A percentile compares a stretch with the other conserved stretches of the same genome.
phyloP scores from a whole-genome alignment of 495 filamentous ascomycete species.

The Hyaloscypha bicolor region DNA sequence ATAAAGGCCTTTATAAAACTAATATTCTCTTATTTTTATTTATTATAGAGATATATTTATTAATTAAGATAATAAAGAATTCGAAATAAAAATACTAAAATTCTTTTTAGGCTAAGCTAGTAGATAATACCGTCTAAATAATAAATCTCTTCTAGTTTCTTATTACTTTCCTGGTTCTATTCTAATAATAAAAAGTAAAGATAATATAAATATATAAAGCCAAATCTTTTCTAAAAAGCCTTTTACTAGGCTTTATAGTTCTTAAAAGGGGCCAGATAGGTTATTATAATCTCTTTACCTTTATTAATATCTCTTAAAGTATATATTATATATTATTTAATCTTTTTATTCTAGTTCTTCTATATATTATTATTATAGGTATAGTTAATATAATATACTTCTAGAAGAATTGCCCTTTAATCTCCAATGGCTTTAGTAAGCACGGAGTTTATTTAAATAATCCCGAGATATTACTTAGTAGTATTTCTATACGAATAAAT shows the following conservation, averaged over 20 bases:
- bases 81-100: slow-evolving; percentile 19
- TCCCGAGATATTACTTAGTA: slow-evolving; percentile 32
- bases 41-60: slow-evolving; percentile 24
- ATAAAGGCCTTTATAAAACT: slow-evolving; percentile 28
- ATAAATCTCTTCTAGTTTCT: slow-evolving; percentile 26
- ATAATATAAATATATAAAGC: slow-evolving; percentile 38
- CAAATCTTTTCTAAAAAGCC: slow-evolving; percentile 32
- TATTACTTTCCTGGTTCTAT: slow-evolving; percentile 35
- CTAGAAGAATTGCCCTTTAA: slow-evolving; percentile 34
- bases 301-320: slow-evolving; percentile 36
- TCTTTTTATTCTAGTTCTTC: slow-evolving; percentile 39
- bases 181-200: slow-evolving; percentile 36
- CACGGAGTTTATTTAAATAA: slow-evolving; percentile 37
- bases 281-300: slow-evolving; percentile 42
- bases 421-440: slow-evolving; percentile 25
- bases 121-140: slow-evolving; percentile 29
- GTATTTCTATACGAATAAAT: not conserved
- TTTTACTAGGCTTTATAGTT: slow-evolving; percentile 26
- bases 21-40: slow-evolving; percentile 29
- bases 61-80: slow-evolving; percentile 25
- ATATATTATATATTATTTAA: slow-evolving; percentile 38
- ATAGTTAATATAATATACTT: slow-evolving; percentile 42
- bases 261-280: slow-evolving; percentile 31
- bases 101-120: slow-evolving; percentile 6
- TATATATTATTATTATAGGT: slow-evolving; percentile 39